These are phyloP conservation scores for Discostella pseudostelligera DNA, from an alignment of 108 stramenopile species.

Conservation along the genomic window DNA sequence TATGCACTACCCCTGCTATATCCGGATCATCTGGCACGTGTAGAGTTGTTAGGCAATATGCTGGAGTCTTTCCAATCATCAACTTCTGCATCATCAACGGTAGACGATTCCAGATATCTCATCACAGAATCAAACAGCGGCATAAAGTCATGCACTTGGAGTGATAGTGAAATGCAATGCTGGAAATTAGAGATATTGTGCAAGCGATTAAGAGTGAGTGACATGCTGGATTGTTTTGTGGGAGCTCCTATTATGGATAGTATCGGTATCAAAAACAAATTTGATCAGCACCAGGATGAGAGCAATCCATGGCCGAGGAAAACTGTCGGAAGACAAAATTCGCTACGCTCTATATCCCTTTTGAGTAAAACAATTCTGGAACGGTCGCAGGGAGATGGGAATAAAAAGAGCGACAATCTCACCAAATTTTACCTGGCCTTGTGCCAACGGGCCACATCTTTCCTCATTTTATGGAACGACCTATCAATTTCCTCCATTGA, in stretches of 20 bases:
- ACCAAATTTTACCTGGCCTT: constrained; percentile 57
- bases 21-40: constrained; percentile 46
- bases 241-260: constrained; percentile 25
- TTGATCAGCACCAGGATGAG: neutral
- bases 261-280: neutral
- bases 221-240: constrained; percentile 61
- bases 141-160: constrained; percentile 16
- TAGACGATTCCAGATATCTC: neutral
- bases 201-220: constrained; percentile 61
- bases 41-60: constrained; percentile 42
- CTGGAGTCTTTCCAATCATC: constrained; percentile 5
- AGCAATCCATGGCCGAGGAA: neutral
- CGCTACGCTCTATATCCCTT: constrained; percentile 21
- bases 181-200: constrained; percentile 63
- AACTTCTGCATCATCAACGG: constrained; percentile 7
- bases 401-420: constrained; percentile 14
- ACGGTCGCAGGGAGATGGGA: neutral
- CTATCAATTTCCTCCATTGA: constrained; percentile 51
- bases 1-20: constrained; percentile 59
- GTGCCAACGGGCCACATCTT: constrained; percentile 56
- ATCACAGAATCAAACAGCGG: constrained; percentile 6
- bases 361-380: constrained; percentile 15
- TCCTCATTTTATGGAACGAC: constrained; percentile 69
- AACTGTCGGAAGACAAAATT: neutral
- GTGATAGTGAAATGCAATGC: constrained; percentile 34